Base-by-base conservation (phyloP, 306 rosid species). In the Begonia loranthoides region DNA sequence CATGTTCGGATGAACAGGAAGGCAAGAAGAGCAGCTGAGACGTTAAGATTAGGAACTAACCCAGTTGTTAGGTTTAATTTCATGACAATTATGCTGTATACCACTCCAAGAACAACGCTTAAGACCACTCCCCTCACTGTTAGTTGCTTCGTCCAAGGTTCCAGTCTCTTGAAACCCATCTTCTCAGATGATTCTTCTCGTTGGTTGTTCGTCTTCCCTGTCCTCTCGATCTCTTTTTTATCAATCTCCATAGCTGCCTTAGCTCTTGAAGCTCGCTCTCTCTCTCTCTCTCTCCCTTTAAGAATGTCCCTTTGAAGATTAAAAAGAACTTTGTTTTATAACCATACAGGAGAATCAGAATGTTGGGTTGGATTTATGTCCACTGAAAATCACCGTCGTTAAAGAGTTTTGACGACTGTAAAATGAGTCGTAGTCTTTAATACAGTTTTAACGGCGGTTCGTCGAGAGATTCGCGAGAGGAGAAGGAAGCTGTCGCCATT, bases 31-130 rank as follows among this genome's bases (percentile, higher is more conserved):
- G 95, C 95, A 43, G 94, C 95, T 1, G 97, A 89, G 45, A 78
- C 87, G 61, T 89, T 89, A 17, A 82, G 78, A 61, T 85, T 78
- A 0, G 95, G 95, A 61, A 78, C 89, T 28, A 85, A 54, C 33
- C 97, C 97, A 2, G 95, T 89, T 24, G 95, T 79, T 60, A 89
- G 97, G 70, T 78, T 85, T 9, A 89, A 76, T 67, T 89, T 89
- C 97, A 89, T 89, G 47, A 53, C 87, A 57, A 89, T 89, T 49
- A 89, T 64, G 61, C 94, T 84, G 54, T 67, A 89, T 9, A 76
- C 58, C 36, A 40, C 66, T 61, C 95, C 95, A 57, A 89, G 82
- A 52, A 80, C 49, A 52, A 74, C 41, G 72, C 97, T 89, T 70
- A 80, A 94, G 0, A 74, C 39, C 17, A 89, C 45, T 50, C 97